Evolutionary conservation across 176 grass and related monocot species (phyloP).

Genomic region (Oryza rufipogon): DNA sequence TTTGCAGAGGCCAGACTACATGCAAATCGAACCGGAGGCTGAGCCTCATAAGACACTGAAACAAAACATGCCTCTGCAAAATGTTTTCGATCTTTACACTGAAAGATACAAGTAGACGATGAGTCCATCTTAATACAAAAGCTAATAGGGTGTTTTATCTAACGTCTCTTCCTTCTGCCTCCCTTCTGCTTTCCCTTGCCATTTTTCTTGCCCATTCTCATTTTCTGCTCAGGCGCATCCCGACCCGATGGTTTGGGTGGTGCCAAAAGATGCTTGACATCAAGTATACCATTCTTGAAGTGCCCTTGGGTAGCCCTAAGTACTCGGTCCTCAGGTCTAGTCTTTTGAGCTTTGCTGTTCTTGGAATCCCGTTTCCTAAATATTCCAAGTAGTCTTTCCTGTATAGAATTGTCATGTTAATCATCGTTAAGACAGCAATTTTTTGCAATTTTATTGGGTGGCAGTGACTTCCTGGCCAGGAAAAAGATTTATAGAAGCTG

Average conservation of each 20-base stretch:
- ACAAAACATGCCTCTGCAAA: not conserved
- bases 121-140: not conserved
- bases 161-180: constrained; percentile 61
- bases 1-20: not conserved
- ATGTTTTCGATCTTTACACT: not conserved
- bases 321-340: constrained; percentile 65
- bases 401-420: constrained; percentile 39
- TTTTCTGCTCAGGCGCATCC: constrained; percentile 44
- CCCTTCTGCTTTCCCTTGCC: constrained; percentile 62
- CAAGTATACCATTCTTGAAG: constrained; percentile 90
- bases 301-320: constrained; percentile 75
- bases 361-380: constrained; percentile 58
- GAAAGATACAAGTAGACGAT: not conserved
- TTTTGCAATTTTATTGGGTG: not conserved
- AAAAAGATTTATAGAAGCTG: not conserved
- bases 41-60: not conserved
- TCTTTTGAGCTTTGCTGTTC: constrained; percentile 58
- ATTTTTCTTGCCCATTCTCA: constrained; percentile 57
- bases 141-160: not conserved
- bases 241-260: constrained; percentile 52
- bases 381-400: constrained; percentile 75
- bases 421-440: constrained; percentile 11
- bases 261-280: constrained; percentile 78
- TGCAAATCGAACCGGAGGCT: not conserved
- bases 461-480: no score